Percentiles rank a stretch among this genome's conserved stretches.
phyloP scores from a whole-genome alignment of 352 stramenopile genomes.

The Phytopythium cucurbitacearum region DNA sequence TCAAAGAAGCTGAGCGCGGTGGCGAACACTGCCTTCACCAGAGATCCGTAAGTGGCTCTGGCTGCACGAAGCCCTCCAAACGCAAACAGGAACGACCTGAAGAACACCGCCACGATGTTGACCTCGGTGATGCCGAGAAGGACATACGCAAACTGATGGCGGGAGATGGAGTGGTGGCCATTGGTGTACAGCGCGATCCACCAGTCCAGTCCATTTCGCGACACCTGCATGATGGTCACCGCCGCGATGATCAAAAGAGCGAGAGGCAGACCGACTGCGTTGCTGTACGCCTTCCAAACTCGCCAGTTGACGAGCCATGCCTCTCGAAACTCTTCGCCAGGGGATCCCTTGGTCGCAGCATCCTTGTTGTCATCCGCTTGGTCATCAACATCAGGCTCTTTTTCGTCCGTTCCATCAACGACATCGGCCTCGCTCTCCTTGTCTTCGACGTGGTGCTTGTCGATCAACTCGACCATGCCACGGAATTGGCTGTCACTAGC shows the following conservation, averaged over 20 bases:
- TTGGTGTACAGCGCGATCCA: constrained; percentile 85
- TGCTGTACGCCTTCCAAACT: constrained; percentile 63
- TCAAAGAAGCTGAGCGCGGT: constrained; percentile 70
- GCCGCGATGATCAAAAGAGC: constrained; percentile 44
- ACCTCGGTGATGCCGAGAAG: constrained; percentile 59
- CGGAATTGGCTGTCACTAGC: constrained; percentile 19
- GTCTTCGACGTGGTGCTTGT: background rate
- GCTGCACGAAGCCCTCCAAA: constrained; percentile 73
- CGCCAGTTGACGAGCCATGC: constrained; percentile 40
- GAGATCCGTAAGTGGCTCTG: constrained; percentile 43
- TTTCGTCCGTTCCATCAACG: background rate
- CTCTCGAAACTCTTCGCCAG: constrained; percentile 60
- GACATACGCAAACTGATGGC: constrained; percentile 43
- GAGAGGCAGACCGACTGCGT: constrained; percentile 42
- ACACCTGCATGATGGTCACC: constrained; percentile 71
- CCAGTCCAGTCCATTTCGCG: constrained; percentile 73
- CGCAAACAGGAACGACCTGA: constrained; percentile 85
- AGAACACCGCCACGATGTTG: constrained; percentile 66
- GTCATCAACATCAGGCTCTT: constrained; percentile 1
- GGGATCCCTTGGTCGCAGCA: background rate
- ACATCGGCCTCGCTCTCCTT: background rate
- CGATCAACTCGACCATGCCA: constrained; percentile 15
- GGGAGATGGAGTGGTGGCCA: constrained; percentile 41
- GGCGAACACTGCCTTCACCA: constrained; percentile 51
- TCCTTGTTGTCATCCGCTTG: constrained; percentile 6